phyloP scores from a whole-genome alignment of 257 asterid genomes.

The Schizonepeta tenuifolia region DNA sequence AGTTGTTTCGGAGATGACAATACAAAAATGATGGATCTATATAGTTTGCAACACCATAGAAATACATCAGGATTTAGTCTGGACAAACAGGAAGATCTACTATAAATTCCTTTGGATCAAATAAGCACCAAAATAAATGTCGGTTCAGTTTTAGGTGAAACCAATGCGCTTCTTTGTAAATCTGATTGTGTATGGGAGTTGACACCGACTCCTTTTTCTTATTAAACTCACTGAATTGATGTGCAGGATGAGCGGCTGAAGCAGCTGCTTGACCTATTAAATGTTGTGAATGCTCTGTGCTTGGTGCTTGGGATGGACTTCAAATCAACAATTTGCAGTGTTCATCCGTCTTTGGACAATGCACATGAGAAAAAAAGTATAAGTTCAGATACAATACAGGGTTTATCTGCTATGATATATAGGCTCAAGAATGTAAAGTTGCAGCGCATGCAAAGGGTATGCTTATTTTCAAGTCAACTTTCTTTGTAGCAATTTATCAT shows the following conservation, averaged over 20 bases:
- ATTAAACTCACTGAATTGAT: constrained; percentile 12
- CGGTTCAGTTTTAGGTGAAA: constrained; percentile 5
- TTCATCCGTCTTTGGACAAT: constrained; percentile 68
- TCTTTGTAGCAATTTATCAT: constrained; percentile 10
- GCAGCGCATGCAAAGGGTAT: constrained; percentile 74
- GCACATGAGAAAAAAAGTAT: constrained; percentile 52
- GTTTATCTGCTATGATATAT: constrained; percentile 49
- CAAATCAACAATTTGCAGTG: constrained; percentile 51
- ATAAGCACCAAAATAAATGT: constrained; percentile 9
- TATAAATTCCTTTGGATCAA: constrained; percentile 13
- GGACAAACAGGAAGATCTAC: neutral
- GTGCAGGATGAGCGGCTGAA: constrained; percentile 69
- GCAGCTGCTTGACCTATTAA: constrained; percentile 61
- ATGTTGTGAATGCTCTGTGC: constrained; percentile 56
- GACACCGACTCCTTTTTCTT: constrained; percentile 21
- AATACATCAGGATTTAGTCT: neutral
- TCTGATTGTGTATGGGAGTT: constrained; percentile 14
- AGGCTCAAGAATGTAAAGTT: constrained; percentile 62
- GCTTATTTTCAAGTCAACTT: constrained; percentile 20
- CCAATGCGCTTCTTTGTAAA: neutral
- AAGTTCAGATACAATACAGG: constrained; percentile 54
- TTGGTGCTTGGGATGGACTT: constrained; percentile 81
- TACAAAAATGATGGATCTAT: constrained; percentile 9
- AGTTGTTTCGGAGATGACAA: neutral
- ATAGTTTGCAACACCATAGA: neutral